phyloP scores from a whole-genome alignment of 1,139 yeast genomes.

The Spencermartinsiella ligniputridi region DNA sequence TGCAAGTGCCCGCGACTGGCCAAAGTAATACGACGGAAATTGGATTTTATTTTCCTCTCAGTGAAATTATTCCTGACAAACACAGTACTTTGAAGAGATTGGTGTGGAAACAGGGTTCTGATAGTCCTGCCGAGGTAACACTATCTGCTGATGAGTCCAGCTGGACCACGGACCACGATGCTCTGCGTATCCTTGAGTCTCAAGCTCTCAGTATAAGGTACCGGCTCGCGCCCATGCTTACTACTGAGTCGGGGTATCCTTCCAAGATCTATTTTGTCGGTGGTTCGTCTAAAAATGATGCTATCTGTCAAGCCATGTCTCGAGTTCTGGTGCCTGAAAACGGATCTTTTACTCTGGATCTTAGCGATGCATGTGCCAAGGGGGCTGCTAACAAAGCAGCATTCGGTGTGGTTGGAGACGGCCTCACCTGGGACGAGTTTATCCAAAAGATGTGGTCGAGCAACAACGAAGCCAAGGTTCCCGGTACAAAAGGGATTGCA shows the following conservation, averaged over 20 bases:
- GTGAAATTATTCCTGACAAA: conserved; percentile 85
- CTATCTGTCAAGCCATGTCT: conserved; percentile 66
- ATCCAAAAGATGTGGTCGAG: conserved; percentile 8
- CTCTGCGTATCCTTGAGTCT: conserved; percentile 72
- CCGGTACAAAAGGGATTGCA: background rate
- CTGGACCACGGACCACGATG: conserved; percentile 53
- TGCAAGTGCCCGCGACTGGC: conserved; percentile 4
- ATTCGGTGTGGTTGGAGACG: conserved; percentile 42
- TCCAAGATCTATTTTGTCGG: conserved; percentile 77
- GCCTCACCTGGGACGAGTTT: conserved; percentile 21
- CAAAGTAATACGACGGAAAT: conserved; percentile 34
- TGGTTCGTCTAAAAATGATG: conserved; percentile 71
- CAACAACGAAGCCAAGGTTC: background rate
- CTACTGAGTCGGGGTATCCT: conserved; percentile 45
- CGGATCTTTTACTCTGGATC: conserved; percentile 69
- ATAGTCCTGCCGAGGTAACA: background rate
- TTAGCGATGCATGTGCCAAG: conserved; percentile 86
- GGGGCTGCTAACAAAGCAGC: conserved; percentile 92
- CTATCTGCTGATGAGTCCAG: background rate
- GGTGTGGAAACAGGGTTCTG: conserved; percentile 10
- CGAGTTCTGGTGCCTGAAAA: conserved; percentile 58
- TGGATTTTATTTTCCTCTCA: conserved; percentile 82
- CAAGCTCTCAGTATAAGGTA: conserved; percentile 82
- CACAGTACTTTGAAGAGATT: conserved; percentile 27
- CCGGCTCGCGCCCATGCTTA: conserved; percentile 70